A percentile compares a stretch with the other conserved stretches of the same genome.
Evolutionary conservation across 2,329 filamentous ascomycete species (phyloP).

Genomic region (Aspergillus luchuensis): DNA sequence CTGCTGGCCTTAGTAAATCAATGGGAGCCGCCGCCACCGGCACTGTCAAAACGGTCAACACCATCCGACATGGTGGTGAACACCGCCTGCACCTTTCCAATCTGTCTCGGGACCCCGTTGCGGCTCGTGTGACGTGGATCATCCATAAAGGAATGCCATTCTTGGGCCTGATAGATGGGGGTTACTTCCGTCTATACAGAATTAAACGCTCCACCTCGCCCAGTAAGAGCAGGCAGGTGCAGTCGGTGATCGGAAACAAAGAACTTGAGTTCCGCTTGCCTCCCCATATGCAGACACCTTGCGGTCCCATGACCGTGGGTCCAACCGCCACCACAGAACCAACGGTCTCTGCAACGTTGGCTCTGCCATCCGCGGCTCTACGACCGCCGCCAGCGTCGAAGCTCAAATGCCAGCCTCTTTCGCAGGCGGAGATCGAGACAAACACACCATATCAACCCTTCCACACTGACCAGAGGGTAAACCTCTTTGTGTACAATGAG

Average conservation of each 20-base stretch:
- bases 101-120: constrained; percentile 40
- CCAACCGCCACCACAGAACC: constrained; percentile 53
- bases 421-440: constrained; percentile 90
- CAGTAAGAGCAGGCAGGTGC: constrained; percentile 56
- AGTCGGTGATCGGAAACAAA: constrained; percentile 58
- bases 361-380: constrained; percentile 42
- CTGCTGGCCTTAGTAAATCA: constrained; percentile 54
- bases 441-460: constrained; percentile 95
- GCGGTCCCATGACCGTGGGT: constrained; percentile 59
- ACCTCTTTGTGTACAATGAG: constrained; percentile 66
- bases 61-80: constrained; percentile 51
- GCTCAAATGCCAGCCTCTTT: constrained; percentile 56
- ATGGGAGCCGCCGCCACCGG: constrained; percentile 52
- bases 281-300: constrained; percentile 60
- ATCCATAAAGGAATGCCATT: constrained; percentile 44
- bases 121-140: constrained; percentile 51
- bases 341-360: constrained; percentile 43
- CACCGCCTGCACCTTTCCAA: constrained; percentile 51
- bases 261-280: constrained; percentile 69
- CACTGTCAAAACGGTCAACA: constrained; percentile 53
- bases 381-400: constrained; percentile 45
- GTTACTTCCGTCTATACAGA: constrained; percentile 48
- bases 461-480: constrained; percentile 84
- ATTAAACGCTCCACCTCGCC: constrained; percentile 49
- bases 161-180: constrained; percentile 49